phyloP scores from a whole-genome alignment of 805 yeast genomes.

The Sugiyamaella chiloensis region DNA sequence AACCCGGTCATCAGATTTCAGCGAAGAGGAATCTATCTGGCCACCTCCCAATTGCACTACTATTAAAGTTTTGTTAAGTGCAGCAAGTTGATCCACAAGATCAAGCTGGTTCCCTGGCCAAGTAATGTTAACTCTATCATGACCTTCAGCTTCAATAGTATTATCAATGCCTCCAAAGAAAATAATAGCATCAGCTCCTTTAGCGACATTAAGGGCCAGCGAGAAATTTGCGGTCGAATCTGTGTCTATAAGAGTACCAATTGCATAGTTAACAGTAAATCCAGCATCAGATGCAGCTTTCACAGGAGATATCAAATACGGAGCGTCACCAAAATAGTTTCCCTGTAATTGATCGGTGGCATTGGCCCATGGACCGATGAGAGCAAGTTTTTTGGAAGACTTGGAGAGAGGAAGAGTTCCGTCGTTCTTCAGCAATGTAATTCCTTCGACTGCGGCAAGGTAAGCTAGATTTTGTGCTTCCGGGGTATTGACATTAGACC shows the following conservation, averaged over 20 bases:
- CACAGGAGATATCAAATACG: slow-evolving; percentile 11
- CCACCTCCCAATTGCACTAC: slow-evolving; percentile 19
- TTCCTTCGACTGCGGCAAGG: slow-evolving; percentile 15
- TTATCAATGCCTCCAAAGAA: slow-evolving; percentile 17
- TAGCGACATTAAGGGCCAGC: slow-evolving; percentile 9
- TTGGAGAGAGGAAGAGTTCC: slow-evolving; percentile 11
- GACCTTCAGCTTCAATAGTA: slow-evolving; percentile 15
- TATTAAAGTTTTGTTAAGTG: slow-evolving; percentile 10
- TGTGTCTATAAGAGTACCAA: slow-evolving; percentile 8
- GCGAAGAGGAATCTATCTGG: slow-evolving; percentile 14
- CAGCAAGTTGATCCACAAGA: slow-evolving; percentile 4
- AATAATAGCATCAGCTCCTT: slow-evolving; percentile 11
- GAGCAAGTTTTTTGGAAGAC: slow-evolving; percentile 9
- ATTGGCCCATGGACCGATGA: slow-evolving; percentile 17
- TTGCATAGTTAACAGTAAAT: slow-evolving; percentile 5
- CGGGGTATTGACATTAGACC: slow-evolving; percentile 12
- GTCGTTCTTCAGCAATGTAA: slow-evolving; percentile 15
- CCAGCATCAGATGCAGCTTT: slow-evolving; percentile 11
- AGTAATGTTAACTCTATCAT: slow-evolving; percentile 10
- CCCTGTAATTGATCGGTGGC: slow-evolving; percentile 15
- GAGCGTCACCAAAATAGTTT: slow-evolving; percentile 14
- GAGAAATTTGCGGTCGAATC: slow-evolving; percentile 2
- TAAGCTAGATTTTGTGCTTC: slow-evolving; percentile 11
- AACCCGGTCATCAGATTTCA: slow-evolving; percentile 7
- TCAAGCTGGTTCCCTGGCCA: slow-evolving; percentile 19